phyloP scores from a whole-genome alignment of 1,284 basidiomycete genomes.

The Trametes polyzona region DNA sequence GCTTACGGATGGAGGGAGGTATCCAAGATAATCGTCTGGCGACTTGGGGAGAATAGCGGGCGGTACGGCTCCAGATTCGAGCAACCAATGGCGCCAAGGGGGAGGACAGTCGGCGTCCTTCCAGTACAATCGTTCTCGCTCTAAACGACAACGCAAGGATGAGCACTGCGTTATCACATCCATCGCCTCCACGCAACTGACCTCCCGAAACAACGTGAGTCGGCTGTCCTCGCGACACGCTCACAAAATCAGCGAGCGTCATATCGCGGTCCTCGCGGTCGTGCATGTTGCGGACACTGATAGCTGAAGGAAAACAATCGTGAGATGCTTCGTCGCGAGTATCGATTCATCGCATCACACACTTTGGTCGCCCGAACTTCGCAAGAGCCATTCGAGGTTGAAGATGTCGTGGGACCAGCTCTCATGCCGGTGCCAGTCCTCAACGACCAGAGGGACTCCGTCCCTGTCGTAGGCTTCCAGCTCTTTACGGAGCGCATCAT shows the following conservation, averaged over 20 bases:
- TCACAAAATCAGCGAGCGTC: constrained; percentile 32
- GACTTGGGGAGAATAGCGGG: constrained; percentile 50
- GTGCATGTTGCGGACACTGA: constrained; percentile 36
- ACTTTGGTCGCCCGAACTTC: constrained; percentile 34
- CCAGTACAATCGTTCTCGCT: constrained; percentile 65
- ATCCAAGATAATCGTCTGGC: constrained; percentile 56
- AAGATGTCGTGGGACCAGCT: constrained; percentile 60
- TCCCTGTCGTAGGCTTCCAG: constrained; percentile 51
- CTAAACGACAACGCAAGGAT: constrained; percentile 38
- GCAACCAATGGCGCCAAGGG: constrained; percentile 65
- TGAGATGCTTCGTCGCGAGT: background rate
- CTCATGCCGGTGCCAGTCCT: constrained; percentile 54
- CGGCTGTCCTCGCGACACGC: constrained; percentile 19
- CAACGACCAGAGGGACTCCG: constrained; percentile 65
- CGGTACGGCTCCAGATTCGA: constrained; percentile 50
- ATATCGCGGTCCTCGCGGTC: constrained; percentile 33
- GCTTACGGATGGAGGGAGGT: constrained; percentile 52
- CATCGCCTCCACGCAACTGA: constrained; percentile 5
- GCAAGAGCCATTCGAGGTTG: constrained; percentile 53
- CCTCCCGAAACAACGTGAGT: constrained; percentile 22
- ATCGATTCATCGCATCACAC: background rate
- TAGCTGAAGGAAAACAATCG: constrained; percentile 22
- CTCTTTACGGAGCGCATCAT: constrained; percentile 21
- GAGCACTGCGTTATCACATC: background rate
- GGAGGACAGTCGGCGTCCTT: constrained; percentile 73